Conservation (phyloP, 1,139 yeast species). For the Geotrichum carabidarum region DNA sequence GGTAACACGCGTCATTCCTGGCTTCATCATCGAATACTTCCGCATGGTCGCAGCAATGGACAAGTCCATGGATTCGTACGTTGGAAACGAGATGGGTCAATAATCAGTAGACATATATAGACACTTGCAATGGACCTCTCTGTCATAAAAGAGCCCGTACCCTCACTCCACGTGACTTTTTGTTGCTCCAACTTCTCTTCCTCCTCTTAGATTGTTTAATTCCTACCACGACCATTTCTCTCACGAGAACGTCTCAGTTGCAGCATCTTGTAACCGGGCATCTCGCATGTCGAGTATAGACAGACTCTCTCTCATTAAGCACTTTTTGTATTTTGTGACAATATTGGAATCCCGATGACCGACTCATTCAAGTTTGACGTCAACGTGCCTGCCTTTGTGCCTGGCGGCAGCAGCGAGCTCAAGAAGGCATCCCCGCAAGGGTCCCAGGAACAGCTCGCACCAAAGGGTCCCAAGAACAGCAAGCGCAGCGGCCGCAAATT, state of each 20-base stretch:
- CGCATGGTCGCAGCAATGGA: not conserved
- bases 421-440: constrained; percentile 1
- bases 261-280: not conserved
- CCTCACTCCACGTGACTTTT: no score
- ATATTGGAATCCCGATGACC: not conserved
- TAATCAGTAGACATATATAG: not conserved
- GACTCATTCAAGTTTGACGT: constrained; percentile 13
- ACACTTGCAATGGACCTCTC: no score
- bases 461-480: not conserved
- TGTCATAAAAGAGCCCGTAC: no score
- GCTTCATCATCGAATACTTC: constrained; percentile 12
- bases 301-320: not conserved
- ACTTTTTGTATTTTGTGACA: not conserved
- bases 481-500: not conserved
- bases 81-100: not conserved
- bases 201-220: not conserved
- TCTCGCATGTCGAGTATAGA: not conserved
- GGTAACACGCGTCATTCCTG: constrained; percentile 11
- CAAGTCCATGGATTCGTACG: constrained; percentile 1
- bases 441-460: constrained; percentile 1
- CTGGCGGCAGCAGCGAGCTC: not conserved
- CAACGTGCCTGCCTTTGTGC: constrained; percentile 14
- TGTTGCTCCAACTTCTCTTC: not conserved
- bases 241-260: not conserved
- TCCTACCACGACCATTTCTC: constrained; percentile 2